Base-by-base conservation (phyloP, 139 green algal species). In the Bryopsis sp. region DNA sequence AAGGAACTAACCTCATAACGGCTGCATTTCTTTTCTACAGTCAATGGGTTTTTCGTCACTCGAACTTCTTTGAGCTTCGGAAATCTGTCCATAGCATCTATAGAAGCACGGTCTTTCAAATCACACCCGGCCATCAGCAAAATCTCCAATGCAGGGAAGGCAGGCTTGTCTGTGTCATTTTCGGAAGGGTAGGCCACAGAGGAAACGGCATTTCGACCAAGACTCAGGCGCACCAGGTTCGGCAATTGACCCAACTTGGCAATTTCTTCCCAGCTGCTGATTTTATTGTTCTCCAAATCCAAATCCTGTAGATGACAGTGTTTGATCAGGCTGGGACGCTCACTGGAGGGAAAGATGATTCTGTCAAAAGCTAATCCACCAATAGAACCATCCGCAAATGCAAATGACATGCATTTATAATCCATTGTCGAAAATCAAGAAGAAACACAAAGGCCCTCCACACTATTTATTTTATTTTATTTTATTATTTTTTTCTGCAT, bases 21-120 rank as follows among this genome's bases (percentile, higher is more conserved):
- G n/a, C n/a, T n/a, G n/a, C n/a, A n/a, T n/a, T n/a, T n/a, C n/a
- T n/a, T n/a, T n/a, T n/a, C n/a, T n/a, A n/a, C n/a, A n/a, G n/a
- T n/a, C n/a, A n/a, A n/a, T n/a, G n/a, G n/a, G n/a, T n/a, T n/a
- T n/a, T n/a, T n/a, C n/a, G n/a, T n/a, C n/a, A n/a, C n/a, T n/a
- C n/a, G n/a, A n/a, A n/a, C n/a, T 32, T 95, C 88, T 43, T 58
- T 33, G 31, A 95, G 63, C 0, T 29, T 34, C 0, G 81, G 84
- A n/a, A 95, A 84, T 15, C 3, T 2, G 34, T 86, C 72, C 34
- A 95, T 66, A 24, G 71, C 39, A 48, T 87, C 74, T 22, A 93
- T 75, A 36, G 77, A 72, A 2, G 50, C 48, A 86, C 86, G 93
- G 28, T 68, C 57, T 29, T 60, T n/a, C 3, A 95, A 34, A 0